A percentile compares a stretch with the other conserved stretches of the same genome.
Conservation (phyloP, 257 asterid genomes). For the Nicotiana benthamiana region DNA sequence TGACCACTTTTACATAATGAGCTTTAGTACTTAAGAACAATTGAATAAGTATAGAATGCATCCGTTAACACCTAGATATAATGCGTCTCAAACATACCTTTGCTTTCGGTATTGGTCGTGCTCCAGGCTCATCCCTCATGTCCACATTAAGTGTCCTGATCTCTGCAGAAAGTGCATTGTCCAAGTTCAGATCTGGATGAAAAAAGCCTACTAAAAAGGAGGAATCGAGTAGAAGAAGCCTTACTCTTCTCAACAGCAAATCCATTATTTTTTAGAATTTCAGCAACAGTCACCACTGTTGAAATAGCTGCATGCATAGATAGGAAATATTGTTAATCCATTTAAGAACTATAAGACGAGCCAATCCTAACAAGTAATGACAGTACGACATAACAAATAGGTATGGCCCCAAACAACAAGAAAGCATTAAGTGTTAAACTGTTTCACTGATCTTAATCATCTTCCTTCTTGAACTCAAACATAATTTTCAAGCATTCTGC, state of each 20-base stretch:
- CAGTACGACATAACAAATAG: background rate
- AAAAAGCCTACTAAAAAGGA: background rate
- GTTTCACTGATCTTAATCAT: background rate
- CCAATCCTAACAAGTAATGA: background rate
- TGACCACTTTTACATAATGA: background rate
- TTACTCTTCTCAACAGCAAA: constrained; percentile 61
- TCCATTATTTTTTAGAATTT: constrained; percentile 61
- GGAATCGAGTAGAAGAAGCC: background rate
- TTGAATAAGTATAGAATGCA: too few relatives aligned
- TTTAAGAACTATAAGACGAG: background rate
- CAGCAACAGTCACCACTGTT: constrained; percentile 64
- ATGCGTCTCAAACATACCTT: constrained; percentile 27
- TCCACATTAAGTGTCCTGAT: constrained; percentile 58
- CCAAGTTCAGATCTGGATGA: background rate
- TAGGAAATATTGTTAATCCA: background rate
- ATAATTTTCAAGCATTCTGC: background rate
- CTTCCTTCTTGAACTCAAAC: background rate
- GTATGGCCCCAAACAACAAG: background rate
- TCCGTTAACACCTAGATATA: background rate
- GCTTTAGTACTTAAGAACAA: background rate
- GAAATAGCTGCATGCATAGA: constrained; percentile 43
- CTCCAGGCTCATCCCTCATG: constrained; percentile 62
- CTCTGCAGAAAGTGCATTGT: constrained; percentile 19
- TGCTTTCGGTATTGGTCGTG: constrained; percentile 53
- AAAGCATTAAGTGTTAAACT: background rate